These are phyloP conservation scores for Avena eriantha DNA, from an alignment of 176 grass and related monocot genomes.

Conservation along the genomic window DNA sequence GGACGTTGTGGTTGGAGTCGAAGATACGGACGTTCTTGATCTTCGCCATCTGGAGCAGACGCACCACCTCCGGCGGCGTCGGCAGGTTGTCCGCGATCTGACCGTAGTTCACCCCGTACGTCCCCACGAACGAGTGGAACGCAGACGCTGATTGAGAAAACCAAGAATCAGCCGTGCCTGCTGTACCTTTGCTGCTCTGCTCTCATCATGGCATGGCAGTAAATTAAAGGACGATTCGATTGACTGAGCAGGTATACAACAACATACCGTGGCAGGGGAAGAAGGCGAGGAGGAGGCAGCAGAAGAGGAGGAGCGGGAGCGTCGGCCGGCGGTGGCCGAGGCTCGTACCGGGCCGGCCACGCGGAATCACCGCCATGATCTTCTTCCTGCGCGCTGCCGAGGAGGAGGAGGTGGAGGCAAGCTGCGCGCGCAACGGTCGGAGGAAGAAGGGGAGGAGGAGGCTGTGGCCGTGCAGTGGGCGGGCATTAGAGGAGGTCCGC, in stretches of 20 bases:
- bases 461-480: neutral
- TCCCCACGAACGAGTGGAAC: constrained; percentile 54
- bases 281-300: constrained; percentile 29
- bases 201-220: neutral
- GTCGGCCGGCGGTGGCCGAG: neutral
- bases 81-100: constrained; percentile 76
- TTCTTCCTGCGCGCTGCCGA: neutral
- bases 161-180: neutral
- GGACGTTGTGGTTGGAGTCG: constrained; percentile 57
- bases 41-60: constrained; percentile 51
- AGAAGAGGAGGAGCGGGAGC: constrained; percentile 41
- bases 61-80: constrained; percentile 49
- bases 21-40: constrained; percentile 77
- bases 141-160: neutral
- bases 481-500: constrained; percentile 50
- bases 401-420: neutral
- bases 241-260: neutral
- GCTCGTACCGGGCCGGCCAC: neutral
- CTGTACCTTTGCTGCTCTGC: neutral
- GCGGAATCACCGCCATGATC: constrained; percentile 28
- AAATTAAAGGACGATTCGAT: neutral
- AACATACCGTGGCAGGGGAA: constrained; percentile 32
- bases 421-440: neutral
- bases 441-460: neutral
- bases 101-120: constrained; percentile 82